Evolutionary conservation across 2,329 filamentous ascomycete species (phyloP).

Genomic region (Penicillium occitanis): DNA sequence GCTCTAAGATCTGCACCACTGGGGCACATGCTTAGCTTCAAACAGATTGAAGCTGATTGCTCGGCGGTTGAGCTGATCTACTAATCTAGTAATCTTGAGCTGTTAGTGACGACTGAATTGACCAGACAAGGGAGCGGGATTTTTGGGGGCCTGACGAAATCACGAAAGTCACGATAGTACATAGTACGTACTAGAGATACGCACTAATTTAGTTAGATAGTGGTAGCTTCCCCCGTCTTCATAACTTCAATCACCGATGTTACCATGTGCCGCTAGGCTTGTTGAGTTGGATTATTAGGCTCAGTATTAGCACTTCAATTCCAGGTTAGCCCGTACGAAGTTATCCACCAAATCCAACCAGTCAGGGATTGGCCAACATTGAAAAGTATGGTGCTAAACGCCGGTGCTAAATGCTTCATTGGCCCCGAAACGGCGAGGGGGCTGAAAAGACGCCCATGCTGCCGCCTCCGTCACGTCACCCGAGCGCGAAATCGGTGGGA

Average conservation of each 20-base stretch:
- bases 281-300: constrained; percentile 10
- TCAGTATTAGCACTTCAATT: not conserved
- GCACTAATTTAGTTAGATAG: not conserved
- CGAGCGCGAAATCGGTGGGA: not conserved
- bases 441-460: constrained; percentile 7
- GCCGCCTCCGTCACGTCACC: not conserved
- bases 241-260: constrained; percentile 8
- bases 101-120: constrained; percentile 3
- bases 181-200: constrained; percentile 8
- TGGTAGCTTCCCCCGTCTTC: constrained; percentile 2
- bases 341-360: not conserved
- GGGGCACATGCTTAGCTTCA: constrained; percentile 3
- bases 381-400: constrained; percentile 3
- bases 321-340: not conserved
- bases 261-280: constrained; percentile 2
- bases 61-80: not conserved
- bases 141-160: constrained; percentile 12
- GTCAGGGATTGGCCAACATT: not conserved
- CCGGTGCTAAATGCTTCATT: constrained; percentile 14
- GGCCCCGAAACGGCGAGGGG: constrained; percentile 15
- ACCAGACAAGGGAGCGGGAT: constrained; percentile 8
- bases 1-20: constrained; percentile 20
- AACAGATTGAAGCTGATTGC: constrained; percentile 6
- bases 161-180: constrained; percentile 1
- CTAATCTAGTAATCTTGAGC: not conserved